These are phyloP conservation scores for Ramaria sp. DNA, from an alignment of 768 basidiomycete species.

Conservation along the genomic window DNA sequence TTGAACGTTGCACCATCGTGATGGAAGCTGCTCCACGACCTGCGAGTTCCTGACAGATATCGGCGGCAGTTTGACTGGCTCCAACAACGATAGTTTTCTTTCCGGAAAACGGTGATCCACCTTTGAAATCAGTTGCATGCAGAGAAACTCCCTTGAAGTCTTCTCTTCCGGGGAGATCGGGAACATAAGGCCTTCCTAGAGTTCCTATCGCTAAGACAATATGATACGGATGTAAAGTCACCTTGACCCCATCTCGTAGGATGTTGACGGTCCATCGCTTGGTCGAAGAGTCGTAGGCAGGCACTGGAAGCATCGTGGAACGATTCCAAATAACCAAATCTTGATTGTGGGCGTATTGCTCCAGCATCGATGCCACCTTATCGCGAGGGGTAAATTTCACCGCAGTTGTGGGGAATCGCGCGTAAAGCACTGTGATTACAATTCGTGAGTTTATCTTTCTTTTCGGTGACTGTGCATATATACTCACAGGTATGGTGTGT, in stretches of 20 bases:
- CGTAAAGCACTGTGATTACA: constrained; percentile 26
- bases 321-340: constrained; percentile 32
- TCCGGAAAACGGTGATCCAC: constrained; percentile 12
- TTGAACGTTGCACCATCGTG: too few species aligned
- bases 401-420: constrained; percentile 28
- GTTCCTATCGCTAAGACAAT: constrained; percentile 29
- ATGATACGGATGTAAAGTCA: constrained; percentile 26
- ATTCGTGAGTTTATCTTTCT: too few species aligned
- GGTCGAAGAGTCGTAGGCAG: constrained; percentile 22
- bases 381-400: constrained; percentile 32
- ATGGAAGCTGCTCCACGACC: not conserved
- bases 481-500: constrained; percentile 5
- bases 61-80: constrained; percentile 3
- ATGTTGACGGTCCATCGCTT: constrained; percentile 27
- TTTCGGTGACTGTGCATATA: not conserved
- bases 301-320: constrained; percentile 21
- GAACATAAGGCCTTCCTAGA: constrained; percentile 25
- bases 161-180: constrained; percentile 17
- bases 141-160: constrained; percentile 22
- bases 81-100: constrained; percentile 8
- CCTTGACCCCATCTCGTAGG: constrained; percentile 17
- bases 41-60: constrained; percentile 3
- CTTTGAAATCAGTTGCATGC: constrained; percentile 24
- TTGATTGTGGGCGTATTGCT: too few species aligned
- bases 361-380: too few species aligned